A percentile compares a stretch with the other conserved stretches of the same genome.
These are phyloP conservation scores for Nicotiana paniculata DNA, from an alignment of 257 asterid species.

Conservation along the genomic window DNA sequence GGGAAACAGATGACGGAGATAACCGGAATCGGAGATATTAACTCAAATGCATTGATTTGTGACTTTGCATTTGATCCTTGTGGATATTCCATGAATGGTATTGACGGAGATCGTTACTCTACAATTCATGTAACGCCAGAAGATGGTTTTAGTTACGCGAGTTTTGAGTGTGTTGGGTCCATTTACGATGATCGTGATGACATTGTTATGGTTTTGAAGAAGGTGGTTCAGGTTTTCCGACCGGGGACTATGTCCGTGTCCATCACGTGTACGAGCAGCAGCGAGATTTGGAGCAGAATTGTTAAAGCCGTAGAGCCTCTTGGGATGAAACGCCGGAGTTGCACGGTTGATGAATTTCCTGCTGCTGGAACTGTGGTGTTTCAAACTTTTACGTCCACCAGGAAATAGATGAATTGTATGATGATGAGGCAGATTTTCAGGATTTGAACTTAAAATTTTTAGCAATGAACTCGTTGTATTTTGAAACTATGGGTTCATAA, in stretches of 20 bases:
- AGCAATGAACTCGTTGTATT: no score
- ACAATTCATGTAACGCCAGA: slow-evolving; percentile 98
- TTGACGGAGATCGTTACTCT: slow-evolving; percentile 70
- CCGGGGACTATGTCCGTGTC: slow-evolving; percentile 70
- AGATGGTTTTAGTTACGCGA: slow-evolving; percentile 89
- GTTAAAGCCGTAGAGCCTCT: slow-evolving; percentile 54
- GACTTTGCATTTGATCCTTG: slow-evolving; percentile 95
- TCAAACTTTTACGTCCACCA: slow-evolving; percentile 50
- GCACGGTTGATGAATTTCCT: slow-evolving; percentile 67
- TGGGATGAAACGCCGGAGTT: slow-evolving; percentile 72
- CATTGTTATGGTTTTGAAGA: slow-evolving; percentile 36
- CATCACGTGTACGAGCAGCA: slow-evolving; percentile 38
- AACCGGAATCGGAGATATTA: slow-evolving; percentile 50
- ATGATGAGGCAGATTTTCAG: no score
- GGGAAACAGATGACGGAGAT: slow-evolving; percentile 77
- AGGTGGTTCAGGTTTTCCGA: slow-evolving; percentile 61
- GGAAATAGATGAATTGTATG: slow-evolving; percentile 18
- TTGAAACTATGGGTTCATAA: no score
- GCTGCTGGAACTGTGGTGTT: slow-evolving; percentile 54
- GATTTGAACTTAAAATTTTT: no score
- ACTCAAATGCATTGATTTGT: slow-evolving; percentile 48
- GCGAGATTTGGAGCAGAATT: slow-evolving; percentile 43
- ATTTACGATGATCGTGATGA: slow-evolving; percentile 32
- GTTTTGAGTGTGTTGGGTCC: slow-evolving; percentile 73
- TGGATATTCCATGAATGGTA: slow-evolving; percentile 93